Evolutionary conservation across 2,329 filamentous ascomycete species (phyloP), one percentile per base, ranked within the genome.

Genomic region (Emericellopsis cladophorae): DNA sequence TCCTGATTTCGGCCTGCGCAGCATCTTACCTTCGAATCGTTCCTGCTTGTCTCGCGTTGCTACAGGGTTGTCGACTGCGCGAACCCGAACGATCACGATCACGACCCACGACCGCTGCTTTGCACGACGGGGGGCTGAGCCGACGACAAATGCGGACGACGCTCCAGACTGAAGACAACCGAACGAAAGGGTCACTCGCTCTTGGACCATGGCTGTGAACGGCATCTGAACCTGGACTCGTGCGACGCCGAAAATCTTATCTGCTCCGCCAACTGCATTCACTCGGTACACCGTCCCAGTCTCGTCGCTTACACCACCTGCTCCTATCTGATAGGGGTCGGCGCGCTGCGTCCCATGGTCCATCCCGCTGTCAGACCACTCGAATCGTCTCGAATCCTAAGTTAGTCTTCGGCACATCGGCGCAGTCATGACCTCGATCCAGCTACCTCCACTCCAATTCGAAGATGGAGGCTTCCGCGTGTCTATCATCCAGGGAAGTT

Each of bases 371-470:
- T 33, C 36, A 22, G 31, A 16, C 36, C 31, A 34, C 31, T 11
- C 12, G 16, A 4, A 24, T 37, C 24, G n/a, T 16, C 31, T 9
- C 21, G 18, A 21, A 29, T 12, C 3, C 18, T 21, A n/a, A n/a
- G n/a, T n/a, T n/a, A 29, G 26, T 12, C 12, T 12, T 7, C 26
- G 12, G 8, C 26, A 12, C 26, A 29, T 37, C 14, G 29, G 16
- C 23, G 37, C 39, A 24, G 21, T 29, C 39, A 44, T 44, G 42
- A 38, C 42, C 18, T 44, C 42, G 21, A 34, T 44, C 14, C 39
- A 41, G 29, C 35, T 44, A 31, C 42, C 42, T n/a, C 42, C 42
- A 14, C 26, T 44, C 35, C 23, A 39, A 14, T 44, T 44, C 26
- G 42, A 44, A 21, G 42, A 41, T 29, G 37, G 41, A 16, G 38